Conservation (phyloP, 2,329 filamentous ascomycete species). For the Alternaria atra region DNA sequence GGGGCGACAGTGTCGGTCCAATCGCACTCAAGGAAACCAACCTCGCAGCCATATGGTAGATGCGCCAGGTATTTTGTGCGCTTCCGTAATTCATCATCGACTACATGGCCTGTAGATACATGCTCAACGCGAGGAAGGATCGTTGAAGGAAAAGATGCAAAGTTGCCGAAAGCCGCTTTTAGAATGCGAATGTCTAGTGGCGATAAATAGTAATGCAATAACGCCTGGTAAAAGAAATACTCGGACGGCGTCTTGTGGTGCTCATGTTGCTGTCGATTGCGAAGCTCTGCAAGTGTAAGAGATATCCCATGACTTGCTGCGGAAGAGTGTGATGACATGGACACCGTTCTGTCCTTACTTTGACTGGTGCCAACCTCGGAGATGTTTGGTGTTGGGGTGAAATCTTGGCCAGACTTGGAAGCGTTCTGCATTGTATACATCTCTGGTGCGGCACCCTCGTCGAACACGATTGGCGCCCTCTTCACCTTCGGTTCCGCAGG, state of each 20-base stretch:
- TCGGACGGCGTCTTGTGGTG: slow-evolving; percentile 59
- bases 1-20: slow-evolving; percentile 88
- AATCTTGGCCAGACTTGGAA: slow-evolving; percentile 55
- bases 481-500: slow-evolving; percentile 59
- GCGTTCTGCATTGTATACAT: slow-evolving; percentile 62
- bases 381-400: slow-evolving; percentile 30
- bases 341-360: slow-evolving; percentile 35
- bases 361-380: slow-evolving; percentile 14
- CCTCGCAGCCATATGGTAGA: slow-evolving; percentile 87
- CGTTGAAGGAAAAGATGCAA: slow-evolving; percentile 82
- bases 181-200: slow-evolving; percentile 91
- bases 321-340: slow-evolving; percentile 43
- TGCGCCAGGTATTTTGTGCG: slow-evolving; percentile 88
- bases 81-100: slow-evolving; percentile 85
- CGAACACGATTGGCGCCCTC: slow-evolving; percentile 60
- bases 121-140: slow-evolving; percentile 88
- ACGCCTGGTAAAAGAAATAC: slow-evolving; percentile 88
- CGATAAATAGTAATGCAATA: slow-evolving; percentile 88
- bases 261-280: slow-evolving; percentile 56
- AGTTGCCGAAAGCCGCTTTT: slow-evolving; percentile 86
- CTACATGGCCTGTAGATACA: slow-evolving; percentile 84
- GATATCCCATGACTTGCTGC: slow-evolving; percentile 46
- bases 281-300: slow-evolving; percentile 57
- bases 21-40: slow-evolving; percentile 91
- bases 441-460: slow-evolving; percentile 58